Conservation (phyloP, 1,284 basidiomycete species). For the Baeospora myosura region DNA sequence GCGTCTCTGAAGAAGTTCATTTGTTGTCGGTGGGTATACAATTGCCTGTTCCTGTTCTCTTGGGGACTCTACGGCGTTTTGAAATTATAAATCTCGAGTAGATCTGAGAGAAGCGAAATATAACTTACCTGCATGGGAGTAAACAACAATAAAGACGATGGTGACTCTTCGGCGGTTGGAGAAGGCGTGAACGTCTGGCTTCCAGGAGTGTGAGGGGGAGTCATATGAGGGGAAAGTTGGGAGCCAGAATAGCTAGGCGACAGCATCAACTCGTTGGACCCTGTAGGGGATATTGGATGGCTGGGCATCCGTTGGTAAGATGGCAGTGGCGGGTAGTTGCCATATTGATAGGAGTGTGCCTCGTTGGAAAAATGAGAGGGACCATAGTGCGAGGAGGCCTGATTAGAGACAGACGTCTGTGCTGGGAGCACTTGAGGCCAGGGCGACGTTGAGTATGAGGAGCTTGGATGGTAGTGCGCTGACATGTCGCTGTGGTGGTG, state of each 20-base stretch:
- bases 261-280: no score
- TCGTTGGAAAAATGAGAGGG: no score
- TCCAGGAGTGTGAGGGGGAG: constrained; percentile 12
- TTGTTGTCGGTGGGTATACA: constrained; percentile 34
- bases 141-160: not conserved
- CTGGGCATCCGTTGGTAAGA: no score
- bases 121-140: not conserved
- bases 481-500: no score
- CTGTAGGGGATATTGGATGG: no score
- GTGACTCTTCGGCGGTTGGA: not conserved
- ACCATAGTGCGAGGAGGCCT: no score
- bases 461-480: no score
- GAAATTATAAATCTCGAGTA: not conserved
- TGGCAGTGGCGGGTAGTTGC: no score
- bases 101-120: not conserved
- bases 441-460: no score
- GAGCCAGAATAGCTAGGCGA: constrained; percentile 10
- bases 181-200: not conserved
- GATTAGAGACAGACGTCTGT: no score
- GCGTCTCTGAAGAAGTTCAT: constrained; percentile 34
- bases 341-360: no score
- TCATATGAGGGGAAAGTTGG: constrained; percentile 12
- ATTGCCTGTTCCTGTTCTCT: constrained; percentile 4
- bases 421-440: no score
- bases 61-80: not conserved